Conservation (phyloP, 331 rosid genomes). For the Malus hybrid region DNA sequence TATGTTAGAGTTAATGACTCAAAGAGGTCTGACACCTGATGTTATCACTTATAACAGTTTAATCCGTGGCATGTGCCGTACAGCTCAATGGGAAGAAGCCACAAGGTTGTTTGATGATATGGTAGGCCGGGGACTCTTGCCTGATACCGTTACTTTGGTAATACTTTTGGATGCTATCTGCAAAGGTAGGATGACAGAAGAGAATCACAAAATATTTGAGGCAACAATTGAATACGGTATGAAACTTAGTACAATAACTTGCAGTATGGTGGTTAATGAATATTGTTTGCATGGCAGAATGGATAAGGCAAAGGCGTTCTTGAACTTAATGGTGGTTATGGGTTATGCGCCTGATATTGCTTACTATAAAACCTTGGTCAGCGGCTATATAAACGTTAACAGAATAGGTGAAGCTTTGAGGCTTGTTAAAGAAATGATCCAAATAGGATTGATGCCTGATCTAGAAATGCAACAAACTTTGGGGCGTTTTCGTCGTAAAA, state of each 20-base stretch:
- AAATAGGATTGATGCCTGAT: neutral
- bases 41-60: neutral
- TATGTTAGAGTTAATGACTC: neutral
- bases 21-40: neutral
- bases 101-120: too few species aligned
- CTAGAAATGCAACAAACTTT: neutral
- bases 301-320: neutral
- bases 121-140: too few species aligned
- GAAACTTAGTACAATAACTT: neutral
- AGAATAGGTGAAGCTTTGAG: neutral
- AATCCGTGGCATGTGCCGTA: neutral
- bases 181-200: neutral
- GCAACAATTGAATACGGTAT: neutral
- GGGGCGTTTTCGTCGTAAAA: neutral
- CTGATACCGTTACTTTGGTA: too few species aligned
- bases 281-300: neutral
- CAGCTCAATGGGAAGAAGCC: too few species aligned
- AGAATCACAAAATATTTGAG: neutral
- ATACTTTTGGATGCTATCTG: neutral
- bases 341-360: neutral
- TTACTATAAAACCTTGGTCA: neutral
- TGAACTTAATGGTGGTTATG: neutral
- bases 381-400: neutral
- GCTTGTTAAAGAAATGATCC: neutral
- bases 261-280: neutral